phyloP scores from a whole-genome alignment of 805 yeast genomes.

The Ascoidea rubescens region DNA sequence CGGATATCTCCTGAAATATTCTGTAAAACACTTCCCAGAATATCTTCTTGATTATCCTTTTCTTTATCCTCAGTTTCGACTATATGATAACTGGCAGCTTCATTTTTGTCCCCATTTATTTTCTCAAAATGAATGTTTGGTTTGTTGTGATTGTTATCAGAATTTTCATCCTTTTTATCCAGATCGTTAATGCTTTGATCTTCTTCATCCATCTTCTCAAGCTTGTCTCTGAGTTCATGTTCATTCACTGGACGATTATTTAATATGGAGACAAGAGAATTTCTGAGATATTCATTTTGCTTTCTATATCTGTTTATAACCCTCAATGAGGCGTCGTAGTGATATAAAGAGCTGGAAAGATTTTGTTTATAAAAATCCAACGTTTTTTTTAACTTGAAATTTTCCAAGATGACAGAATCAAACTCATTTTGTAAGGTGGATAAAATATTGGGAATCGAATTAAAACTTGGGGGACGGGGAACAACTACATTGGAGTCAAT shows the following conservation, averaged over 20 bases:
- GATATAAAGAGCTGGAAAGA: constrained; percentile 63
- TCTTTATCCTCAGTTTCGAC: constrained; percentile 1
- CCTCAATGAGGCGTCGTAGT: constrained; percentile 81
- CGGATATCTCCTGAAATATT: constrained; percentile 9
- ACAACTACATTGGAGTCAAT: background rate
- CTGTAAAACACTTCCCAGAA: background rate
- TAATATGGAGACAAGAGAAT: constrained; percentile 1
- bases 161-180: background rate
- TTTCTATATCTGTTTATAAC: constrained; percentile 66
- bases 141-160: too few species aligned
- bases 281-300: constrained; percentile 62
- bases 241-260: background rate
- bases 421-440: constrained; percentile 75
- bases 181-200: constrained; percentile 1
- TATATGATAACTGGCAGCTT: too few species aligned
- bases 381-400: constrained; percentile 63
- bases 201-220: background rate
- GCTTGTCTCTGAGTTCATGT: background rate
- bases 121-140: too few species aligned
- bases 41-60: constrained; percentile 5
- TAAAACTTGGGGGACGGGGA: constrained; percentile 27
- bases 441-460: constrained; percentile 69
- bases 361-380: constrained; percentile 54
- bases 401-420: constrained; percentile 77
- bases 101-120: too few species aligned